Percentiles rank a stretch among this genome's conserved stretches.
Evolutionary conservation across 176 grass and related monocot species (phyloP).

Genomic region (Hsuehochloa calcarea): DNA sequence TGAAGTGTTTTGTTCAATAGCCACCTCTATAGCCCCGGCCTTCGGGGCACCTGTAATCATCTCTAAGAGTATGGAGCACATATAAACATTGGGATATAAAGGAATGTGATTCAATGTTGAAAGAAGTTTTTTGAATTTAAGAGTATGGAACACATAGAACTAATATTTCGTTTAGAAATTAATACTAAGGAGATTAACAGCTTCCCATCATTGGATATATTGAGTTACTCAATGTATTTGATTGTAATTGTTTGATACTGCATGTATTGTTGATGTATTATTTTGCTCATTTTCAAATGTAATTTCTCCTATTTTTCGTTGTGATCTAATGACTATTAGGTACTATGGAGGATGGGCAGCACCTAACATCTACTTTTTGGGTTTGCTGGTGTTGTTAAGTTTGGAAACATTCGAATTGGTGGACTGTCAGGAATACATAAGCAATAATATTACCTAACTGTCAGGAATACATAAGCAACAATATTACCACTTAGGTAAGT

Average conservation of each 20-base stretch:
- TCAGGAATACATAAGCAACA: conserved; percentile 78
- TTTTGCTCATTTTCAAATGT: conserved; percentile 16
- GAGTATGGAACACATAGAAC: not conserved
- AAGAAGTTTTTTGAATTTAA: not conserved
- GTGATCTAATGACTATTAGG: conserved; percentile 30
- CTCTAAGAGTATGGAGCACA: not conserved
- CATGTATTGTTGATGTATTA: not conserved
- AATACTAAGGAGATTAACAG: not conserved
- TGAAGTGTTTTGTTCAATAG: not conserved
- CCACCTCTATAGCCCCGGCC: not conserved
- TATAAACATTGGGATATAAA: not conserved
- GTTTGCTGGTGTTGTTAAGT: conserved; percentile 83
- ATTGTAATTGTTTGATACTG: not conserved
- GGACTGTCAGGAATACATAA: conserved; percentile 93
- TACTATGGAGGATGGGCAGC: conserved; percentile 97
- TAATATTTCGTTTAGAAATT: not conserved
- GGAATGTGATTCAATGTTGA: not conserved
- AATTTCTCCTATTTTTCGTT: not conserved
- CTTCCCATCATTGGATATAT: not conserved
- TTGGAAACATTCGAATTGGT: conserved; percentile 92
- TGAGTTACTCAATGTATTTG: not conserved
- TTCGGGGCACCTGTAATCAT: not conserved
- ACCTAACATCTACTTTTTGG: conserved; percentile 92
- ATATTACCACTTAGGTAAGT: conserved; percentile 62
- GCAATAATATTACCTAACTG: conserved; percentile 43